phyloP scores from a whole-genome alignment of 192 early-diverging fungal species.

The Entrophospora sp. region DNA sequence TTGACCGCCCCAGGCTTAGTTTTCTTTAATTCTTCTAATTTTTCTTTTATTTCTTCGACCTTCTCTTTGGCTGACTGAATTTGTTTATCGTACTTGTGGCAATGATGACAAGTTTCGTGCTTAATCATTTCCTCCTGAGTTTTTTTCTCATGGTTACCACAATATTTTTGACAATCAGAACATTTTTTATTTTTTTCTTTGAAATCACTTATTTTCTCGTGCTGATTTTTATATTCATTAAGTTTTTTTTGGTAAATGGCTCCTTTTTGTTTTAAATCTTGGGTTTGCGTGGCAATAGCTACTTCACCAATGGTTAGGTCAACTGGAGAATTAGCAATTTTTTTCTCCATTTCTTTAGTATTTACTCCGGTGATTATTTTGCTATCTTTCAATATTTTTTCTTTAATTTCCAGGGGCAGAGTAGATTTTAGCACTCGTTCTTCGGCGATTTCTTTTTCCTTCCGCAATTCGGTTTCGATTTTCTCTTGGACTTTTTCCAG shows the following conservation, averaged over 20 bases:
- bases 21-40: slow-evolving; percentile 9
- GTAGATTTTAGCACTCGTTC: slow-evolving; percentile 9
- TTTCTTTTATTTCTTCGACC: slow-evolving; percentile 1
- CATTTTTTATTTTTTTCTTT: slow-evolving; percentile 7
- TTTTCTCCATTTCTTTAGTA: background rate
- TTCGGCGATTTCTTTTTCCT: slow-evolving; percentile 4
- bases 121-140: slow-evolving; percentile 1
- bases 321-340: slow-evolving; percentile 8
- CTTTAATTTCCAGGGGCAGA: slow-evolving; percentile 4
- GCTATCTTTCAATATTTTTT: slow-evolving; percentile 5
- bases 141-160: background rate
- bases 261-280: slow-evolving; percentile 11
- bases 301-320: slow-evolving; percentile 2
- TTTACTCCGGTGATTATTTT: slow-evolving; percentile 2
- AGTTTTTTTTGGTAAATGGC: background rate
- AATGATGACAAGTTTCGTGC: background rate
- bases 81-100: slow-evolving; percentile 10
- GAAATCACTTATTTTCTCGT: background rate
- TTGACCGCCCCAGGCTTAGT: background rate
- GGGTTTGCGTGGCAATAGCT: background rate
- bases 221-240: background rate
- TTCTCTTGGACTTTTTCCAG: slow-evolving; percentile 1
- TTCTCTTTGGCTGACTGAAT: background rate
- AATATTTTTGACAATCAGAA: slow-evolving; percentile 9
- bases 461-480: background rate